Conservation (phyloP, 805 yeast species). For the Ogataea trehalophila region DNA sequence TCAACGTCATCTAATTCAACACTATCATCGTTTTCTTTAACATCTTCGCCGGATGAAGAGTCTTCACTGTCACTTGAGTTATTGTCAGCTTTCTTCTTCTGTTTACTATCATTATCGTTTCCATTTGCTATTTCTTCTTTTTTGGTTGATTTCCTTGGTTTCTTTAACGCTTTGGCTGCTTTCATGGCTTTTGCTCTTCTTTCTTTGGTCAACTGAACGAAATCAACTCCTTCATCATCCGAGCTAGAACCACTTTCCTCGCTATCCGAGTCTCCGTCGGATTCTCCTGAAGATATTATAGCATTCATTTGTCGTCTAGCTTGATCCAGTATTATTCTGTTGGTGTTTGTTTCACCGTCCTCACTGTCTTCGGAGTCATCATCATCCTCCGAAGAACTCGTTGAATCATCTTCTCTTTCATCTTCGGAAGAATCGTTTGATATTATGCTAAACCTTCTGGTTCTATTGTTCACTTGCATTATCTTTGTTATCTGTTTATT, state of each 20-base stretch:
- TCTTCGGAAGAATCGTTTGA: constrained; percentile 19
- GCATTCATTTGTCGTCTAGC: constrained; percentile 20
- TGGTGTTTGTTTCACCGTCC: constrained; percentile 24
- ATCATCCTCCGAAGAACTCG: constrained; percentile 19
- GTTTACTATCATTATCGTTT: constrained; percentile 1
- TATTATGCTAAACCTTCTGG: constrained; percentile 25
- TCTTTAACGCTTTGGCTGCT: constrained; percentile 33
- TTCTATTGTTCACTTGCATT: constrained; percentile 1
- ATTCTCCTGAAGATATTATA: constrained; percentile 29
- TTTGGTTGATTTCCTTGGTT: constrained; percentile 17
- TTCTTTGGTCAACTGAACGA: constrained; percentile 66
- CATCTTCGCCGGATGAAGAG: constrained; percentile 2
- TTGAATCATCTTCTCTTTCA: constrained; percentile 9
- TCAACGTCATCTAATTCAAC: constrained; percentile 31
- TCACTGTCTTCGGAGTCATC: constrained; percentile 23
- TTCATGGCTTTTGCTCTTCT: constrained; percentile 53
- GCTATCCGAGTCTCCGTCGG: constrained; percentile 31
- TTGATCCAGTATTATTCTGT: constrained; percentile 24
- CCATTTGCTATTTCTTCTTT: constrained; percentile 7
- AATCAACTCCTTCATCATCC: constrained; percentile 67
- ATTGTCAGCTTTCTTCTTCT: background rate
- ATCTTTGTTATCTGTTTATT: constrained; percentile 9
- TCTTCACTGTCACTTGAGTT: background rate
- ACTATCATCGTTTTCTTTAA: constrained; percentile 13
- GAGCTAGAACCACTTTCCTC: constrained; percentile 35